Percentiles rank a stretch among this genome's conserved stretches.
These are phyloP conservation scores for Danielia oregonensis DNA, from an alignment of 805 yeast species.

Conservation along the genomic window DNA sequence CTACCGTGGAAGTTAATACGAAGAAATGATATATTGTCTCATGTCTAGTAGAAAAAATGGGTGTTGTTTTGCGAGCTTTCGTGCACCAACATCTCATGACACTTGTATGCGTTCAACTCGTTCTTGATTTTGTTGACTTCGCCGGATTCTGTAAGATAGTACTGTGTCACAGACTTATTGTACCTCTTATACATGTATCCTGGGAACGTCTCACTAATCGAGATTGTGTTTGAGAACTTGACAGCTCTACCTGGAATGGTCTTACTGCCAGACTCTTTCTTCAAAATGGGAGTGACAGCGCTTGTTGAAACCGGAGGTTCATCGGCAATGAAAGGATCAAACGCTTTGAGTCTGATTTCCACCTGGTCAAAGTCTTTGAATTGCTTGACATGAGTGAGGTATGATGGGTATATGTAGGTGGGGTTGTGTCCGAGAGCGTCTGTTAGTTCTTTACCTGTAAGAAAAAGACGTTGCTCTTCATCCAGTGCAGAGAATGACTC, in stretches of 20 bases:
- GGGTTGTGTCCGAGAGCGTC: not conserved
- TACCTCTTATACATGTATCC: constrained; percentile 50
- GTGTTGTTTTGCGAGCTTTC: constrained; percentile 57
- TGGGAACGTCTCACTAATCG: constrained; percentile 51
- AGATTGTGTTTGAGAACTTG: constrained; percentile 44
- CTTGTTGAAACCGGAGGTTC: not conserved
- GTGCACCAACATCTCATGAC: constrained; percentile 66
- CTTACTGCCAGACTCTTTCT: constrained; percentile 4
- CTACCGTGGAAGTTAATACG: constrained; percentile 76
- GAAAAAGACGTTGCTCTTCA: constrained; percentile 4
- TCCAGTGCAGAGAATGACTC: no score
- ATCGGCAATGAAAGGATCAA: constrained; percentile 22
- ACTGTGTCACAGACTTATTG: constrained; percentile 50
- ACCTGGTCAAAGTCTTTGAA: constrained; percentile 31
- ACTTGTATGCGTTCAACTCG: constrained; percentile 64
- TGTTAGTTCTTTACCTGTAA: constrained; percentile 1
- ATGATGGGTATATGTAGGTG: constrained; percentile 3
- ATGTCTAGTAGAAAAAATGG: constrained; percentile 52
- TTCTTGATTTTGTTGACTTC: constrained; percentile 54
- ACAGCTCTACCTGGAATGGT: constrained; percentile 20
- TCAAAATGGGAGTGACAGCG: not conserved
- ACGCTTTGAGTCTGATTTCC: constrained; percentile 27
- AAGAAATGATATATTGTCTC: not conserved
- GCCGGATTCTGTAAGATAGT: constrained; percentile 46
- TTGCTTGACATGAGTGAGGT: constrained; percentile 33